Evolutionary conservation across 306 rosid genomes (phyloP), one percentile per base, ranked within the genome.

Genomic region (Pyrus bretschneideri): DNA sequence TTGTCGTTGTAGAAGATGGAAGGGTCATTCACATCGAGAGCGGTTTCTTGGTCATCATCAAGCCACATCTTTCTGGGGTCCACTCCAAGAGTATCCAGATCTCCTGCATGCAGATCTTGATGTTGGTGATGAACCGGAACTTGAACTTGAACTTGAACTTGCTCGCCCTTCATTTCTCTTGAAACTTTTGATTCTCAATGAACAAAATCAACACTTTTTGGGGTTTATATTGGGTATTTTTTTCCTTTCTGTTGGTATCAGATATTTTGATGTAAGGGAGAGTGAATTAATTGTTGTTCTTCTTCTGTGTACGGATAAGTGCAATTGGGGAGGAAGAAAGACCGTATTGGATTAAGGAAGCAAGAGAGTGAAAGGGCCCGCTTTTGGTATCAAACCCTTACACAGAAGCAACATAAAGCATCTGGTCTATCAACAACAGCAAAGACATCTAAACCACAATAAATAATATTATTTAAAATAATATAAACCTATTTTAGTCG

Each of bases 341-440:
- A 15, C 65, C 83, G 93, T 82, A 69, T 67, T 73, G 54, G 60
- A 85, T 84, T 87, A 85, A 86, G 91, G 96, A 89, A 85, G 91
- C 95, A 89, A 83, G 81, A 82, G 62, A 66, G 57, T 27, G 69
- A 30, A 82, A 86, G 91, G 87, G 81, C 83, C 86, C 81, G 79
- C 85, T 76, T 76, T 73, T 71, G 69, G 80, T 71, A 72, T 84
- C 86, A 81, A 84, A 83, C 79, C 87, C 84, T 78, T 76, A 29
- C 59, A 83, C 82, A 52, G 84, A 84, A 83, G 89, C 96, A 92
- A 88, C 98, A 95, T 75, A 90, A 87, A 91, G 76, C 95, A 92
- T 94, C 95, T 87, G 96, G 18, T 63, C 67, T 54, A 69, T 71
- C 69, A 66, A 49, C 78, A 68, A 70, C 79, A 76, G 61, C 79